Percentiles rank a stretch among this genome's conserved stretches.
phyloP scores from a whole-genome alignment of 73 alveolate genomes.

The Symbiodinium pilosum region DNA sequence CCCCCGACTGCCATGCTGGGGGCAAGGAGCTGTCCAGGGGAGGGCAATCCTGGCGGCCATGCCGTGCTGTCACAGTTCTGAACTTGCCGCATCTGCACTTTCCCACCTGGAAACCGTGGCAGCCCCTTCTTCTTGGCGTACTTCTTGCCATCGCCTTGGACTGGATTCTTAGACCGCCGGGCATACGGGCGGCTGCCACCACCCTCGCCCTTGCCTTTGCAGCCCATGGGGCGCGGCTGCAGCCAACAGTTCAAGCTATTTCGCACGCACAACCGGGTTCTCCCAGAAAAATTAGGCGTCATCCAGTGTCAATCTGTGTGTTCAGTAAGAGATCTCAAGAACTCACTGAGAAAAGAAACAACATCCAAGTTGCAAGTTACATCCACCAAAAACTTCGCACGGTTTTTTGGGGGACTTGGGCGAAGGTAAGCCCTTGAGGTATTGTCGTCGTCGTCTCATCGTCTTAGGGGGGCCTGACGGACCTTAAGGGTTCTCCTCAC shows the following conservation, averaged over 20 bases:
- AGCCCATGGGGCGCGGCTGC: not conserved
- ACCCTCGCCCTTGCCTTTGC: not conserved
- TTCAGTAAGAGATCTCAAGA: too few species aligned
- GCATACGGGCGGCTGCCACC: not conserved
- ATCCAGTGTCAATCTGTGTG: too few species aligned
- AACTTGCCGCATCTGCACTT: not conserved
- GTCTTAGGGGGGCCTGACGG: too few species aligned
- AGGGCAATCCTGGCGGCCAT: not conserved
- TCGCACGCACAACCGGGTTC: not conserved
- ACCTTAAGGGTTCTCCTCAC: too few species aligned
- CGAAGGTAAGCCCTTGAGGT: too few species aligned
- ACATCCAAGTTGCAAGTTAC: too few species aligned
- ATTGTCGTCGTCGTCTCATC: too few species aligned
- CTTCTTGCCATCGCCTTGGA: not conserved
- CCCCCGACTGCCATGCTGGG: not conserved
- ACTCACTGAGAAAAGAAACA: too few species aligned
- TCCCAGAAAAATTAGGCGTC: too few species aligned
- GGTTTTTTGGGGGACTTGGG: too few species aligned
- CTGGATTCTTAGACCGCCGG: too few species aligned
- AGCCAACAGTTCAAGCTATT: not conserved
- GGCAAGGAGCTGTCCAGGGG: not conserved
- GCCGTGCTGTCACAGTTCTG: not conserved
- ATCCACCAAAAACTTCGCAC: too few species aligned
- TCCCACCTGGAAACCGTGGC: not conserved
- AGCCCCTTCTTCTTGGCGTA: not conserved